These are phyloP conservation scores for Cystoisospora suis DNA, from an alignment of 169 alveolate genomes.

Conservation along the genomic window DNA sequence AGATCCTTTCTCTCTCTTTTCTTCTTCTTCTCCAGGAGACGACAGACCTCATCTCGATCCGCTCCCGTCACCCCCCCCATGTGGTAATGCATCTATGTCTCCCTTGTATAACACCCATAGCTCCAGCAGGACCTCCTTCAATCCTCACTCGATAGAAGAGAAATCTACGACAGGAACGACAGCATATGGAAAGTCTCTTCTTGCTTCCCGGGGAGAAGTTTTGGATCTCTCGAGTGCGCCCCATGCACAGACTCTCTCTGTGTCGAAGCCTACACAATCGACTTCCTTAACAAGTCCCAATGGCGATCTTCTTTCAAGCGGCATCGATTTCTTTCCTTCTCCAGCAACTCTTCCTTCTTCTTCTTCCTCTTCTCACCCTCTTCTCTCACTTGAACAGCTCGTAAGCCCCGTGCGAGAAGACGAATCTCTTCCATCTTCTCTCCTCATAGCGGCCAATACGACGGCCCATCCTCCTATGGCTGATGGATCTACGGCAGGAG, in stretches of 20 bases:
- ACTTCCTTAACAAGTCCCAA: neutral
- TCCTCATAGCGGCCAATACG: neutral
- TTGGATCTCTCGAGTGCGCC: too few species aligned
- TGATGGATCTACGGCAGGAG: neutral
- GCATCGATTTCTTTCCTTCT: neutral
- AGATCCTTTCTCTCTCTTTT: conserved; percentile 17
- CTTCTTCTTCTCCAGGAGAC: neutral
- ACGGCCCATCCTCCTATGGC: neutral
- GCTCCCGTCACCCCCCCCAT: neutral
- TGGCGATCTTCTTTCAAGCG: neutral
- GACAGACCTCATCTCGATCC: neutral
- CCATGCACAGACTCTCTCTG: too few species aligned
- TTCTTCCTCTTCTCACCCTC: neutral
- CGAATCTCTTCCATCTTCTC: neutral
- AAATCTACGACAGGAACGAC: too few species aligned
- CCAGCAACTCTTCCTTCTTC: neutral
- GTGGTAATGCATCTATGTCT: too few species aligned
- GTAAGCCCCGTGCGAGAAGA: neutral
- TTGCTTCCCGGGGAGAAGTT: too few species aligned
- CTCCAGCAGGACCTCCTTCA: too few species aligned
- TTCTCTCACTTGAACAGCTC: neutral
- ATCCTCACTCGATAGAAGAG: too few species aligned
- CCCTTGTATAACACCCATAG: too few species aligned
- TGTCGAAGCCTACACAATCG: too few species aligned
- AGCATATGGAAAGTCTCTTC: too few species aligned